Evolutionary conservation across 2,329 filamentous ascomycete genomes (phyloP).

Genomic region (Pseudocercospora macadamiae): DNA sequence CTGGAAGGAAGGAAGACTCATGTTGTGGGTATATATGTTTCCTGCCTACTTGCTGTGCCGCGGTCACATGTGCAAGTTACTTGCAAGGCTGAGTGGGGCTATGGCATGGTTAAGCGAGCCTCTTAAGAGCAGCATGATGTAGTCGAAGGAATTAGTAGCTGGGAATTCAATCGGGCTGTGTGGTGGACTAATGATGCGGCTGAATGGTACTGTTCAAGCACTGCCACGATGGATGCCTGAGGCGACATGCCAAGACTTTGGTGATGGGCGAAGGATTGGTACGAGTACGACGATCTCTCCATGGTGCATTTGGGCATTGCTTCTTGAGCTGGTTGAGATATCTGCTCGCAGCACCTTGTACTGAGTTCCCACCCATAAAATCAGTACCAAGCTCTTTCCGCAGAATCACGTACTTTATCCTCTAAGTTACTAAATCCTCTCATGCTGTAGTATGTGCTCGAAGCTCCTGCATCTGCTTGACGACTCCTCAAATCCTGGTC

Average conservation of each 20-base stretch:
- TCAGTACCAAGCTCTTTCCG: no score
- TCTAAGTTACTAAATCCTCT: no score
- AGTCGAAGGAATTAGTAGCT: not conserved
- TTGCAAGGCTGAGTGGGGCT: no score
- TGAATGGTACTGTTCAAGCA: not conserved
- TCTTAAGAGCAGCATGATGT: not conserved
- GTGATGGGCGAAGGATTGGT: no score
- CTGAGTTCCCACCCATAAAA: not conserved
- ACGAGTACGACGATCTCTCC: no score
- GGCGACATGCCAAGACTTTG: no score
- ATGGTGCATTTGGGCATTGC: no score
- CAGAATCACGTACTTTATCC: no score
- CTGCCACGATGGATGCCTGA: not conserved
- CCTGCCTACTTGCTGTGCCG: not conserved
- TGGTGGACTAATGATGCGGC: not conserved
- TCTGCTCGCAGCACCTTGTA: not conserved
- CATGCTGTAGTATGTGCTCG: no score
- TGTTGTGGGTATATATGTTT: not conserved
- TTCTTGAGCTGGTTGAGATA: not conserved
- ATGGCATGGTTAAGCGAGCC: not conserved
- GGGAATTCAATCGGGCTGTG: not conserved
- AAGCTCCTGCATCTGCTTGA: not conserved
- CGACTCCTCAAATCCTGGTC: not conserved
- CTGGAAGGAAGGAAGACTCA: not conserved
- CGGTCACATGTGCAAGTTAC: no score